Base-by-base conservation (phyloP, 176 grass and related monocot genomes). In the Avena atlantica region DNA sequence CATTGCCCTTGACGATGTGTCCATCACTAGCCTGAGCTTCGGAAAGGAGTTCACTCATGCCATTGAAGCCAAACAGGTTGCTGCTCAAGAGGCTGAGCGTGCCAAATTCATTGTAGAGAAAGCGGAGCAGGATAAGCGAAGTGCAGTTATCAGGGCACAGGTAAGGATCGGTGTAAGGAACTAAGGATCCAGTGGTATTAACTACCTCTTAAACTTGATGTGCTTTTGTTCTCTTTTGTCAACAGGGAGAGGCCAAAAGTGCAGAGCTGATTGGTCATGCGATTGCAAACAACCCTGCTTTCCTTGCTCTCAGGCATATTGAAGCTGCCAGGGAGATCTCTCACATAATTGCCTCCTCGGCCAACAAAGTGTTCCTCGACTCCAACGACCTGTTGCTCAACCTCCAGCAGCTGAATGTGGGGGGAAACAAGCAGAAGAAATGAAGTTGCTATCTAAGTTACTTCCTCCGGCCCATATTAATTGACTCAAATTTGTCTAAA, bases 61-160 rank as follows among this genome's bases (percentile, higher is more conserved):
- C 57, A 93, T 93, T 45, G 93, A 98, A 91, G 86, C 95, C 51
- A 97, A 97, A 67, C 93, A 97, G 45, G 95, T 97, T 72, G 93
- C 93, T 77, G 95, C 95, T 20, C 95, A 97, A 83, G 93, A 97
- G 23, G 95, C 89, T 37, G 93, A 95, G 87, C 87, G 89, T 72
- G 95, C 95, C 4, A 97, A 97, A 65, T 97, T 97, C 57, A 90
- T 97, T 83, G 95, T 97, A 72, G 93, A 97, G 65, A 97, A 97
- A 84, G 95, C 95, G 63, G 93, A 97, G 76, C 95, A 95, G 84
- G 95, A 98, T 62, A 95, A 98, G 85, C 87, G 37, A 88, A 95
- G 93, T 89, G 95, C 91, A 61, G 62, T 98, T 76, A 95, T 98
- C 52, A 90, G 95, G 74, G 89, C 93, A 48, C 95, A 97, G 93